Percentiles rank a stretch among this genome's conserved stretches.
These are phyloP conservation scores for Azolla pinnata DNA, from an alignment of 75 land plant species.

Conservation along the genomic window DNA sequence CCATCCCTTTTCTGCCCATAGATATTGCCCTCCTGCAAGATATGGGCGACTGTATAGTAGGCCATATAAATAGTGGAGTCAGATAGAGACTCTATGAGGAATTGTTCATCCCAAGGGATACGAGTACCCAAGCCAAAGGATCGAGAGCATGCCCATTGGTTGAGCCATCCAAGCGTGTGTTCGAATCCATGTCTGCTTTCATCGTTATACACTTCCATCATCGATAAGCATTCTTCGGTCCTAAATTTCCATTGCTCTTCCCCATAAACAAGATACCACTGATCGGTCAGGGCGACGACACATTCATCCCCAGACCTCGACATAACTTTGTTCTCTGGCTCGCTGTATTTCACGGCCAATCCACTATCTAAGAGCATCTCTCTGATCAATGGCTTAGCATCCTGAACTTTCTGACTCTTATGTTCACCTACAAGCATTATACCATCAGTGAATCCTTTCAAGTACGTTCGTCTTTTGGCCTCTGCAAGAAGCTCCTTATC, in stretches of 20 bases:
- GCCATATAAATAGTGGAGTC: slow-evolving; percentile 95
- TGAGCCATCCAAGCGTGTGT: slow-evolving; percentile 81
- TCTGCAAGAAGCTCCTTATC: slow-evolving; percentile 77
- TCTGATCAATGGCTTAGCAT: slow-evolving; percentile 68
- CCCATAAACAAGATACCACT: slow-evolving; percentile 88
- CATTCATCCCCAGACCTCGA: slow-evolving; percentile 96
- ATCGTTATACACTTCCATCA: slow-evolving; percentile 59
- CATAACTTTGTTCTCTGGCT: slow-evolving; percentile 84
- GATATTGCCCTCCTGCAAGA: slow-evolving; percentile 61
- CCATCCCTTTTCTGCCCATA: slow-evolving; percentile 30
- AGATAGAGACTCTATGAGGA: slow-evolving; percentile 77
- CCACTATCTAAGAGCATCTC: slow-evolving; percentile 43
- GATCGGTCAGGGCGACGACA: slow-evolving; percentile 89
- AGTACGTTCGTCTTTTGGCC: slow-evolving; percentile 69
- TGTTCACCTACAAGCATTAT: slow-evolving; percentile 72
- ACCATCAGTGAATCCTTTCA: slow-evolving; percentile 82
- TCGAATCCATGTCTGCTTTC: slow-evolving; percentile 71
- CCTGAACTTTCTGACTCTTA: slow-evolving; percentile 59
- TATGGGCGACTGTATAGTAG: slow-evolving; percentile 75
- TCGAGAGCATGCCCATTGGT: slow-evolving; percentile 91
- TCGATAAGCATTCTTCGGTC: slow-evolving; percentile 51
- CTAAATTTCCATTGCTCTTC: slow-evolving; percentile 60
- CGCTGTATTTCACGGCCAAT: slow-evolving; percentile 66
- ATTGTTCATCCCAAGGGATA: slow-evolving; percentile 84
- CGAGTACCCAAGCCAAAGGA: slow-evolving; percentile 86